phyloP scores from a whole-genome alignment of 208 protist species.

The Zelonia costaricensis region DNA sequence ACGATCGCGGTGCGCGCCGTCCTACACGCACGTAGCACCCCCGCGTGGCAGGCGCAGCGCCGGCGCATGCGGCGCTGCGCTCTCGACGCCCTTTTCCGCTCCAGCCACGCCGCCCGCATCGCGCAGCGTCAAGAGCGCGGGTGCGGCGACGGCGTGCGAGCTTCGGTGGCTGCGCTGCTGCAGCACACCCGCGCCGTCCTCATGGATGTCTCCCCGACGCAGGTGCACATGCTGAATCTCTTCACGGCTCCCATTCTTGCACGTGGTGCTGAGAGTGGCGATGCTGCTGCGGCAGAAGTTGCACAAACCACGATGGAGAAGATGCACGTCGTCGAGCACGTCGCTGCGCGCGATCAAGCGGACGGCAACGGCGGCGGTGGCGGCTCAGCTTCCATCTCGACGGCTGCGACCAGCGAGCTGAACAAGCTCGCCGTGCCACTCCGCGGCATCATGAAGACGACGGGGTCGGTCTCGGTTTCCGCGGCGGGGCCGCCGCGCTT shows the following conservation, averaged over 20 bases:
- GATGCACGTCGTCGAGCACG: too few relatives aligned
- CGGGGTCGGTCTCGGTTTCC: background rate
- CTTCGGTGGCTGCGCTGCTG: conserved; percentile 7
- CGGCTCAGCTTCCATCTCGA: background rate
- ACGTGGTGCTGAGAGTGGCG: too few relatives aligned
- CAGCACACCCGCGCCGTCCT: conserved; percentile 21
- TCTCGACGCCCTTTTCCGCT: conserved; percentile 25
- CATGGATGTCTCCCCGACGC: conserved; percentile 20
- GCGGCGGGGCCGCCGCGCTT: background rate
- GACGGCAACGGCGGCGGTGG: too few relatives aligned
- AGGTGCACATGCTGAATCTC: conserved; percentile 26
- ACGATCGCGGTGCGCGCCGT: conserved; percentile 20
- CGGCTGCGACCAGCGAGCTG: background rate
- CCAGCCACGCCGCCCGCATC: conserved; percentile 14
- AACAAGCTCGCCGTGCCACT: background rate
- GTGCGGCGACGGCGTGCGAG: conserved; percentile 13
- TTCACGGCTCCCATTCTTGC: conserved; percentile 12
- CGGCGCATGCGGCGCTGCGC: conserved; percentile 17
- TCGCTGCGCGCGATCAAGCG: too few relatives aligned
- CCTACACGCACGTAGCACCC: conserved; percentile 1
- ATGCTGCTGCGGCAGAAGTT: background rate
- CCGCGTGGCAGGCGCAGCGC: conserved; percentile 9
- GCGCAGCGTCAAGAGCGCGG: background rate
- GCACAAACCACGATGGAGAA: too few relatives aligned
- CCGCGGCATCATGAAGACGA: conserved; percentile 6